Conservation (phyloP, 2,329 filamentous ascomycete species). For the Arthrobotrys conoides region DNA sequence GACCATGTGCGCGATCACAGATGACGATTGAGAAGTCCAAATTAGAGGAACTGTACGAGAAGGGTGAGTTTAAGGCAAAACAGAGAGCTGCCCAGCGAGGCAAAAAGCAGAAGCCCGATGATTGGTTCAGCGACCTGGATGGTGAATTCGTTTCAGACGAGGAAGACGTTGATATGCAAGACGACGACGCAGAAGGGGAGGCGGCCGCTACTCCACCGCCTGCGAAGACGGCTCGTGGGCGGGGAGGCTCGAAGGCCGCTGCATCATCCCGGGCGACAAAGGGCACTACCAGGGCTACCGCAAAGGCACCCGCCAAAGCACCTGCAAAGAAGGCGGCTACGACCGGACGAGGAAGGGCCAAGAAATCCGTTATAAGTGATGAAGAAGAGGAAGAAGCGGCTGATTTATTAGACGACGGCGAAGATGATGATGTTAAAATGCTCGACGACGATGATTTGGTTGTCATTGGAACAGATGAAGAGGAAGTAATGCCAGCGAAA, state of each 20-base stretch:
- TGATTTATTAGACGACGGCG: constrained; percentile 66
- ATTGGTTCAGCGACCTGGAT: constrained; percentile 91
- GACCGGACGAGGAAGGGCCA: constrained; percentile 66
- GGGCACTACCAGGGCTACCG: constrained; percentile 50
- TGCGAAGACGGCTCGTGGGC: constrained; percentile 59
- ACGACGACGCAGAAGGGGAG: constrained; percentile 69
- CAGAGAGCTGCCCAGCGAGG: constrained; percentile 66
- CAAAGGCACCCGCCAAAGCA: constrained; percentile 63
- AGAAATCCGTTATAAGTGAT: constrained; percentile 65
- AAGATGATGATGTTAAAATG: constrained; percentile 68
- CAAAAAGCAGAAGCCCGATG: constrained; percentile 78
- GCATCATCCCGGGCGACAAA: constrained; percentile 63
- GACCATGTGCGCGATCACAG: neutral
- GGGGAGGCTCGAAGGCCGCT: constrained; percentile 61
- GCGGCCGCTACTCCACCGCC: constrained; percentile 67
- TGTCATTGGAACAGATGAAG: constrained; percentile 72
- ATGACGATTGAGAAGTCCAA: constrained; percentile 81
- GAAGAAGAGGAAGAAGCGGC: constrained; percentile 67
- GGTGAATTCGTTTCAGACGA: constrained; percentile 84
- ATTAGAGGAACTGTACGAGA: constrained; percentile 79
- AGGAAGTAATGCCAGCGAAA: constrained; percentile 66
- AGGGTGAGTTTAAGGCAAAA: constrained; percentile 73
- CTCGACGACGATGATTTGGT: constrained; percentile 71
- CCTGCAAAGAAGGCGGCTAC: constrained; percentile 64
- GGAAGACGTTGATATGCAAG: constrained; percentile 66